phyloP scores from a whole-genome alignment of 768 basidiomycete species.

The Holtermanniella nyarrowii region DNA sequence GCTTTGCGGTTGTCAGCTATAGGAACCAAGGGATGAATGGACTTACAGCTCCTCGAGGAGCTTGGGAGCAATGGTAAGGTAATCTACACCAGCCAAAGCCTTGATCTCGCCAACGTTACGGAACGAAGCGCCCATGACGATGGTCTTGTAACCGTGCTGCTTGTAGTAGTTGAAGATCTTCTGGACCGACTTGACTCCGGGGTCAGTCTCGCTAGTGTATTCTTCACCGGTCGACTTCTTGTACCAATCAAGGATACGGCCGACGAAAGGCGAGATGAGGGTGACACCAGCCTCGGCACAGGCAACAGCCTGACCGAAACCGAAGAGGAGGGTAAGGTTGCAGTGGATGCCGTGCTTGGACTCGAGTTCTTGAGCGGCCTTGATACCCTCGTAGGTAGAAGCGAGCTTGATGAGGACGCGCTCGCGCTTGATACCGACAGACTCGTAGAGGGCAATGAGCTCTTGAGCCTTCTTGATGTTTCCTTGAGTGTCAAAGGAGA shows the following conservation, averaged over 20 bases:
- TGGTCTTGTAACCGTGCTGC: constrained; percentile 94
- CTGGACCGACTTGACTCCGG: constrained; percentile 90
- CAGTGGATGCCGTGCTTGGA: constrained; percentile 87
- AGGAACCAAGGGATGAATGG: neutral
- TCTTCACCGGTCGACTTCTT: constrained; percentile 72
- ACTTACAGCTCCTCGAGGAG: constrained; percentile 80
- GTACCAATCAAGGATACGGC: constrained; percentile 99
- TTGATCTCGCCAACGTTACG: constrained; percentile 94
- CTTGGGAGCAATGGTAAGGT: constrained; percentile 83
- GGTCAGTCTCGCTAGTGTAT: constrained; percentile 86
- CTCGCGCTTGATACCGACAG: constrained; percentile 84
- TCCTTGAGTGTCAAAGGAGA: constrained; percentile 76
- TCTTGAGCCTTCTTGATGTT: constrained; percentile 44
- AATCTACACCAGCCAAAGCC: constrained; percentile 91
- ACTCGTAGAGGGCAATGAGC: constrained; percentile 87
- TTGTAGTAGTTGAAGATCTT: constrained; percentile 96
- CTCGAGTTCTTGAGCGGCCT: constrained; percentile 94
- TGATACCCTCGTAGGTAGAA: constrained; percentile 99
- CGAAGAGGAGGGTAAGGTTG: constrained; percentile 97
- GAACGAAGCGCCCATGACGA: constrained; percentile 99
- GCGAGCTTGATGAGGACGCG: constrained; percentile 98
- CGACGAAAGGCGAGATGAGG: constrained; percentile 98
- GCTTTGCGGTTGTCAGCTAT: neutral
- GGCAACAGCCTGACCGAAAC: constrained; percentile 96
- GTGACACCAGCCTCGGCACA: constrained; percentile 98